Percentiles rank a stretch among this genome's conserved stretches.
Evolutionary conservation across 805 yeast species (phyloP).

Genomic region (Starmerella stellata): DNA sequence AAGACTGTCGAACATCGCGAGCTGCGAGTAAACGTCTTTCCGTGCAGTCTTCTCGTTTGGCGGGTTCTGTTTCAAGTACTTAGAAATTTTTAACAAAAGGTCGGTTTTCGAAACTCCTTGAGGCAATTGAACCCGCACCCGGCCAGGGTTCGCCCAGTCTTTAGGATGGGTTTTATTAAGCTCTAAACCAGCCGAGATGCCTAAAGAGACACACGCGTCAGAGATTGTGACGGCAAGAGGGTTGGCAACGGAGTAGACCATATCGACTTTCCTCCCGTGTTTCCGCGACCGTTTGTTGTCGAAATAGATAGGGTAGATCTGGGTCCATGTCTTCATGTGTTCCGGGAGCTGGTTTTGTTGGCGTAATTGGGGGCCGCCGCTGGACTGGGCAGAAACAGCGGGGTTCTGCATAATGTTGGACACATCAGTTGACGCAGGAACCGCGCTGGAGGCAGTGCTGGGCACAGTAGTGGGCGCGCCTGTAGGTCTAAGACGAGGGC

Average conservation of each 20-base stretch:
- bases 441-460: slow-evolving; percentile 2
- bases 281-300: slow-evolving; percentile 56
- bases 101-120: slow-evolving; percentile 41
- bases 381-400: slow-evolving; percentile 27
- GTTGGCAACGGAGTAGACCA: slow-evolving; percentile 54
- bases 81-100: slow-evolving; percentile 40
- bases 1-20: slow-evolving; percentile 19
- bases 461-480: slow-evolving; percentile 3
- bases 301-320: slow-evolving; percentile 82
- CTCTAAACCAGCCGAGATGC: slow-evolving; percentile 24
- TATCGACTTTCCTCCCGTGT: slow-evolving; percentile 69
- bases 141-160: slow-evolving; percentile 95
- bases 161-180: slow-evolving; percentile 84
- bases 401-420: slow-evolving; percentile 49
- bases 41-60: slow-evolving; percentile 46
- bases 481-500: slow-evolving; percentile 13
- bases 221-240: slow-evolving; percentile 72
- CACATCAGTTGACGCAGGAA: neutral
- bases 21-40: slow-evolving; percentile 12
- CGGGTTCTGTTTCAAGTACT: slow-evolving; percentile 46
- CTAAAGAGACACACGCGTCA: slow-evolving; percentile 40
- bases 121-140: slow-evolving; percentile 53
- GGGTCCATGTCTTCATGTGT: slow-evolving; percentile 44
- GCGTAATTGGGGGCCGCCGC: neutral
- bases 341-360: slow-evolving; percentile 33